Evolutionary conservation across 1,284 basidiomycete genomes (phyloP), one percentile per base, ranked within the genome.

Genomic region (Rhodotorula mucilaginosa): DNA sequence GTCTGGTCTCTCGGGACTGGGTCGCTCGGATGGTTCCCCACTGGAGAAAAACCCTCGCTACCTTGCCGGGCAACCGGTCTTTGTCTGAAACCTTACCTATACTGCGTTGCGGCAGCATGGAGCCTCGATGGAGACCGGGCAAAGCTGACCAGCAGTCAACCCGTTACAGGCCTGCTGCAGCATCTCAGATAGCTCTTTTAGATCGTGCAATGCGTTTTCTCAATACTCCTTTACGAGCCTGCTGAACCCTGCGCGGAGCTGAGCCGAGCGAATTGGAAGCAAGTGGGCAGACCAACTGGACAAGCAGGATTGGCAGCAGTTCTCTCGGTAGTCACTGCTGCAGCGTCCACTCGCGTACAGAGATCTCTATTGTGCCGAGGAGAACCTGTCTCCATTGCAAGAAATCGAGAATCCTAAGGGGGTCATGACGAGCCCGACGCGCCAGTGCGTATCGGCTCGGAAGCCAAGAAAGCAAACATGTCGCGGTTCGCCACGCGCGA

Each of bases 381-480:
- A 44, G 39, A 44, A 44, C 10, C 39, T 52, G n/a, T 52, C 51
- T 52, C n/a, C 51, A 52, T 52, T 52, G 21, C 51, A 5, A 23
- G 39, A 5, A 10, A 44, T 7, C 10, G 39, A 44, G 39, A 13
- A 13, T 44, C 39, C 39, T 44, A 51, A 18, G 49, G 49, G 12
- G 19, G 49, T 51, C 49, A 18, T 21, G 39, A 51, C 49, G 49
- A 51, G 18, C 19, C 49, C 23, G 49, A 23, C 10, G 54, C 26
- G 29, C 29, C 21, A 4, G 54, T 57, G 6, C 62, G 62, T 39
- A 64, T 57, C 26, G 72, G 69, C 63, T 74, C 72, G 18, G 71
- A 61, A 23, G 69, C 72, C 29, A 74, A 58, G 59, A 74, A 74
- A 19, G 67, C 67, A 44, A 74, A 74, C 72, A 74, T 74, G 61